Percentiles rank a stretch among this genome's conserved stretches.
phyloP scores from a whole-genome alignment of 108 stramenopile genomes.

The Heterococcus sp. region DNA sequence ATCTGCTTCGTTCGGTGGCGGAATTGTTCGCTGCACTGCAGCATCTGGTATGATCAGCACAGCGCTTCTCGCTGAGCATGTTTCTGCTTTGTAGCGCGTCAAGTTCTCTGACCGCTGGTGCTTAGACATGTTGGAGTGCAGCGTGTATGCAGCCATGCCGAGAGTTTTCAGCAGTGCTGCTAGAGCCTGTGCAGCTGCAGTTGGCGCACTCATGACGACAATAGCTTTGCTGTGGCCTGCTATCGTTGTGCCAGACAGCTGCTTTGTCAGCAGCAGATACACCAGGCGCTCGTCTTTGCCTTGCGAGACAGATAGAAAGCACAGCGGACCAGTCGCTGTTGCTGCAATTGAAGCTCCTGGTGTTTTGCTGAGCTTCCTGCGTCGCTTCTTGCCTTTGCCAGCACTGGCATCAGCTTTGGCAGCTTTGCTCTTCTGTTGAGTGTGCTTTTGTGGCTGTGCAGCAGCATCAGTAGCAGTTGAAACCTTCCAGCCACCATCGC shows the following conservation, averaged over 20 bases:
- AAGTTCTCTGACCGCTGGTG: conserved; percentile 13
- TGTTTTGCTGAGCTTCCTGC: no score
- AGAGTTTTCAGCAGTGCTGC: conserved; percentile 11
- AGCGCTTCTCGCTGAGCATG: conserved; percentile 3
- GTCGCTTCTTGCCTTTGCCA: no score
- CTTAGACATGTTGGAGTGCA: conserved; percentile 27
- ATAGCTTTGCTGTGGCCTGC: neutral
- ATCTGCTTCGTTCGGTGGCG: neutral
- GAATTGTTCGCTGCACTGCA: neutral
- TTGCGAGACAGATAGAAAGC: neutral
- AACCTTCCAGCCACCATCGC: neutral
- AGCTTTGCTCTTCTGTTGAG: neutral
- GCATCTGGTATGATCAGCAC: conserved; percentile 21
- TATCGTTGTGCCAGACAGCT: neutral
- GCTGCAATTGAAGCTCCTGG: no score
- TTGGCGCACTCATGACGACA: neutral
- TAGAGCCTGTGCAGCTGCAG: conserved; percentile 17
- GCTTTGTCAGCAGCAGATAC: neutral
- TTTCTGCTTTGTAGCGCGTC: conserved; percentile 2
- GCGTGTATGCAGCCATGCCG: conserved; percentile 2
- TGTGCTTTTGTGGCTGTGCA: neutral
- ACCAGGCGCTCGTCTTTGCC: neutral
- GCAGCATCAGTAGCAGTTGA: neutral
- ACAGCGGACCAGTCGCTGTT: neutral
- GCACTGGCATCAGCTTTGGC: no score